Evolutionary conservation across 345 rosid species (phyloP).

Genomic region (Citrus cavaleriei): DNA sequence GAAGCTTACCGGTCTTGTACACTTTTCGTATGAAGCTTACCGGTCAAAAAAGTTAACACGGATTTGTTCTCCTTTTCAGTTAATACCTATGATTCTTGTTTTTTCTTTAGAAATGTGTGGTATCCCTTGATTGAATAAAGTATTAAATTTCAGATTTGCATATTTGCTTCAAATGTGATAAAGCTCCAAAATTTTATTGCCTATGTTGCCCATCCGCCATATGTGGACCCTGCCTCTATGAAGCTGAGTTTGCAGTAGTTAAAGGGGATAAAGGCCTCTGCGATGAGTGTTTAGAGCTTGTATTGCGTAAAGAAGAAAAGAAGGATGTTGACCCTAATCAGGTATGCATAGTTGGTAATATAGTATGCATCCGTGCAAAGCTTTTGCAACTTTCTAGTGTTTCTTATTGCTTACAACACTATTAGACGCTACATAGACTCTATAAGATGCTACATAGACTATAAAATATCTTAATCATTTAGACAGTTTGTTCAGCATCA

Average conservation of each 20-base stretch:
- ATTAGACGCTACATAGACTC: background rate
- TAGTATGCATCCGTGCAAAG: background rate
- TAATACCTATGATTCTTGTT: background rate
- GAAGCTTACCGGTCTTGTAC: background rate
- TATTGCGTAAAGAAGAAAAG: constrained; percentile 36
- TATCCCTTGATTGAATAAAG: background rate
- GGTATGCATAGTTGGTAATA: constrained; percentile 23
- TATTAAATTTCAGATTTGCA: constrained; percentile 44
- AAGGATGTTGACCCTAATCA: constrained; percentile 26
- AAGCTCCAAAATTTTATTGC: constrained; percentile 43
- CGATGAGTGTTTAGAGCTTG: constrained; percentile 34
- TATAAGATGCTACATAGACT: background rate
- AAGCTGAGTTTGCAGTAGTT: constrained; percentile 25
- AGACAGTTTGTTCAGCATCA: background rate
- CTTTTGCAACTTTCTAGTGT: background rate
- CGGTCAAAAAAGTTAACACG: background rate
- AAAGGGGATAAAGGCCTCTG: constrained; percentile 37
- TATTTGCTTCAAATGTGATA: constrained; percentile 38
- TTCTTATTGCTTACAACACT: background rate
- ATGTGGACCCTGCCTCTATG: constrained; percentile 38
- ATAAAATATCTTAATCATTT: background rate
- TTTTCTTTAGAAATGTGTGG: background rate
- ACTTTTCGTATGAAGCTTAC: background rate
- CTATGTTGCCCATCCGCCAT: constrained; percentile 48
- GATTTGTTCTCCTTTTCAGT: background rate